Evolutionary conservation across 1,284 basidiomycete species (phyloP), one percentile per base, ranked within the genome.

Genomic region (Agroathelia rolfsii): DNA sequence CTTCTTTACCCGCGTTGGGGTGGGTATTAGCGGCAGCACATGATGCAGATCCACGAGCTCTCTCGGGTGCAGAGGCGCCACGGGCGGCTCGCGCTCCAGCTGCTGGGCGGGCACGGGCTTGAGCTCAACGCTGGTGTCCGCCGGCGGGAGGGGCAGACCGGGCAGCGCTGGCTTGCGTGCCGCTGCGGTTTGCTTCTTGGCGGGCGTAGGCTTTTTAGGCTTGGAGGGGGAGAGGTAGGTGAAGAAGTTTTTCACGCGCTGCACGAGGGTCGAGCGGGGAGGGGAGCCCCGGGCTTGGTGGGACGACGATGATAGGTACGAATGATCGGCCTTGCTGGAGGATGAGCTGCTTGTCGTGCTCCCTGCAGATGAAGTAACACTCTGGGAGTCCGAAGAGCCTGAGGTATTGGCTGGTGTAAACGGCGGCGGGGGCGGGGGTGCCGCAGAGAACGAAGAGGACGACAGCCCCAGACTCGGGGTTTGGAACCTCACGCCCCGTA

Each of bases 31-130:
- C 6, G 48, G 37, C 9, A 63, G 60, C 3, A 68, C 55, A 12
- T 65, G 71, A 18, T 74, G 61, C 7, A 82, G 61, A 6, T 63
- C 51, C 3, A 83, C 75, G 8, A 72, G 58, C 14, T 80, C 75
- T 51, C 73, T 83, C 0, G 76, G 78, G 37, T 63, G 67, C 3
- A 55, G 50, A 5, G 48, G 37, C 0, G 69, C 64, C 1, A 67
- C 64, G n/a, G 64, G 71, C 18, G 74, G 61, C 7, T 82, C 61
- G 6, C 63, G 52, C 3, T 82, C 75, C 7, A 72, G 58, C 14
- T 80, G 74, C 51, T 73, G 82, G 0, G 76, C 77, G 37, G 63
- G 67, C 3, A 55, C 50, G 1, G 52, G 41, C 40, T 59, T 64
- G n/a, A n/a, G n/a, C 65, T 3, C 76, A 65, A 12, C 53, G 52